Evolutionary conservation across 1,139 yeast genomes (phyloP).

Genomic region (Pneumocystis wakefieldiae): DNA sequence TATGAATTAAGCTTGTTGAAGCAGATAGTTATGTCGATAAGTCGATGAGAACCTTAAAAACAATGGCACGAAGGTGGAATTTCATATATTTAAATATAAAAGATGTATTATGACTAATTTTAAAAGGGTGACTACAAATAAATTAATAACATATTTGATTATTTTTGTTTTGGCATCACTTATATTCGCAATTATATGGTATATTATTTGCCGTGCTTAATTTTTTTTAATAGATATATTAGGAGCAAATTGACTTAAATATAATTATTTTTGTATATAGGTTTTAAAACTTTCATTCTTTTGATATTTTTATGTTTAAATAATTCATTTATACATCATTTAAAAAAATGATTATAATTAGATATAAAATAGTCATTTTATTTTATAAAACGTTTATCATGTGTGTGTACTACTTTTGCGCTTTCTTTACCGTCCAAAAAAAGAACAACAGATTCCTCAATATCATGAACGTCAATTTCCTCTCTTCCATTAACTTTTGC

Average conservation of each 20-base stretch:
- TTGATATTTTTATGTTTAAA: neutral
- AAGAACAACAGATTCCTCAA: constrained; percentile 72
- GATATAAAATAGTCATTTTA: neutral
- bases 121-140: constrained; percentile 74
- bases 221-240: neutral
- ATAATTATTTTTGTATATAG: neutral
- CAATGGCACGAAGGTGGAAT: constrained; percentile 57
- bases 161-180: constrained; percentile 74
- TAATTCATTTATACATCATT: neutral
- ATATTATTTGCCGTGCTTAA: constrained; percentile 39
- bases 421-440: constrained; percentile 85
- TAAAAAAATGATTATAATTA: neutral
- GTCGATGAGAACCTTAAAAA: constrained; percentile 68
- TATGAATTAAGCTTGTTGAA: constrained; percentile 36
- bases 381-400: constrained; percentile 8
- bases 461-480: constrained; percentile 54
- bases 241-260: neutral
- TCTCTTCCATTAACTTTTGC: constrained; percentile 58
- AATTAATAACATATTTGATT: constrained; percentile 85
- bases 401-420: constrained; percentile 49
- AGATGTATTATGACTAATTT: neutral
- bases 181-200: constrained; percentile 70
- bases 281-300: neutral
- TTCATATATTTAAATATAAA: neutral
- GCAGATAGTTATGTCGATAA: constrained; percentile 91